Base-by-base conservation (phyloP, 139 green algal species). In the Mesotaenium endlicherianum region DNA sequence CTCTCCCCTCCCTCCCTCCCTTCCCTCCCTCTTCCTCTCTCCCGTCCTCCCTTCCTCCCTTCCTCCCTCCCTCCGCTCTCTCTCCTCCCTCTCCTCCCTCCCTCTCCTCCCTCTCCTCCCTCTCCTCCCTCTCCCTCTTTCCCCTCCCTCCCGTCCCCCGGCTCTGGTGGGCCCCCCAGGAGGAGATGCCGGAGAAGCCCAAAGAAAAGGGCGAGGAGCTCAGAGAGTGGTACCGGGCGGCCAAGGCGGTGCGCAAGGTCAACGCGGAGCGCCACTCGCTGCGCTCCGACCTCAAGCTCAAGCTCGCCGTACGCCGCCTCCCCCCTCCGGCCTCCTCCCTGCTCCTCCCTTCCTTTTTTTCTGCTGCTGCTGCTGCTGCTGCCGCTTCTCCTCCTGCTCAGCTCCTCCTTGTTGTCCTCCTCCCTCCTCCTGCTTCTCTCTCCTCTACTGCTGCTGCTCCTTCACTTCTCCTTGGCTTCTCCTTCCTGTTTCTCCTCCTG, bases 181-280 rank as follows among this genome's bases (percentile, higher is more conserved):
- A 69, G 11, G 31, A 43, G 16, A 17, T 67, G 5, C 72, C 72
- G 2, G 20, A 30, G 14, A 26, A 67, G 44, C 72, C 47, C 39
- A 31, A 17, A 1, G 70, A 11, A 20, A 39, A 30, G 39, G 67
- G 55, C 26, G 39, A 77, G 70, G 70, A 55, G 42, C 14, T 30
- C 38, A 55, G 41, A 40, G 70, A 3, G 42, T 77, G 70, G 70
- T 31, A 30, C 16, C 0, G 40, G 17, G 39, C 26, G 39, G 5
- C 17, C 14, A 39, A 55, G 3, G 55, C 53, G 70, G 70, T 40
- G 30, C 30, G 34, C 5, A 84, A 55, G 47, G 57, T 45, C 30
- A 86, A 86, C 59, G 30, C 30, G 6, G 44, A 85, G 16, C 53
- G 72, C 60, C 70, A 76, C 74, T 87, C 81, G 6, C 43, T 84